Conservation (phyloP, 192 early-diverging fungal genomes). For the Gaertneriomyces sp. region DNA sequence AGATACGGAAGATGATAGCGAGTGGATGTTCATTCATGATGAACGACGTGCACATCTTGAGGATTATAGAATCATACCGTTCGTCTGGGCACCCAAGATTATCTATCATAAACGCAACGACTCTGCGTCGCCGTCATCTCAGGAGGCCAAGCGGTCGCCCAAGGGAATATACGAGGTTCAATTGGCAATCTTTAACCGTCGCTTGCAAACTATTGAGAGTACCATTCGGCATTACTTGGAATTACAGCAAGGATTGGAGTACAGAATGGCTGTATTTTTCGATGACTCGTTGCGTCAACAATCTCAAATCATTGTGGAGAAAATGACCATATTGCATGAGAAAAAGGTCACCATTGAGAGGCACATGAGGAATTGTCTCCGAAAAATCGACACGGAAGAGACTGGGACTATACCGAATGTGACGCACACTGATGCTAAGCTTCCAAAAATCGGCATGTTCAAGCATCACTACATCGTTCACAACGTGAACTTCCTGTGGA, state of each 20-base stretch:
- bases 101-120: slow-evolving; percentile 40
- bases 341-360: slow-evolving; percentile 55
- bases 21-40: slow-evolving; percentile 21
- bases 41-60: not conserved
- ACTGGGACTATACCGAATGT: not conserved
- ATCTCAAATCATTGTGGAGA: slow-evolving; percentile 53
- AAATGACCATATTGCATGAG: slow-evolving; percentile 56
- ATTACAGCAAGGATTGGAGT: slow-evolving; percentile 48
- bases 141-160: slow-evolving; percentile 9
- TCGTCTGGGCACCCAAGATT: slow-evolving; percentile 58
- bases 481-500: slow-evolving; percentile 83
- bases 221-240: slow-evolving; percentile 55
- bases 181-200: slow-evolving; percentile 46
- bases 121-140: not conserved
- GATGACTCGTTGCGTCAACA: slow-evolving; percentile 44
- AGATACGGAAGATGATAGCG: slow-evolving; percentile 1
- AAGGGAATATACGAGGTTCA: slow-evolving; percentile 45
- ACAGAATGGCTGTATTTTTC: slow-evolving; percentile 36
- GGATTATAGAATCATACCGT: slow-evolving; percentile 45
- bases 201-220: slow-evolving; percentile 54
- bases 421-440: slow-evolving; percentile 5
- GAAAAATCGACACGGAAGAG: slow-evolving; percentile 10
- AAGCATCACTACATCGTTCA: slow-evolving; percentile 76
- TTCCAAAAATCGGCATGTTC: slow-evolving; percentile 41
- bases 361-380: slow-evolving; percentile 36